Percentiles rank a stretch among this genome's conserved stretches.
phyloP scores from a whole-genome alignment of 495 filamentous ascomycete genomes.

The Glarea lozoyensis region DNA sequence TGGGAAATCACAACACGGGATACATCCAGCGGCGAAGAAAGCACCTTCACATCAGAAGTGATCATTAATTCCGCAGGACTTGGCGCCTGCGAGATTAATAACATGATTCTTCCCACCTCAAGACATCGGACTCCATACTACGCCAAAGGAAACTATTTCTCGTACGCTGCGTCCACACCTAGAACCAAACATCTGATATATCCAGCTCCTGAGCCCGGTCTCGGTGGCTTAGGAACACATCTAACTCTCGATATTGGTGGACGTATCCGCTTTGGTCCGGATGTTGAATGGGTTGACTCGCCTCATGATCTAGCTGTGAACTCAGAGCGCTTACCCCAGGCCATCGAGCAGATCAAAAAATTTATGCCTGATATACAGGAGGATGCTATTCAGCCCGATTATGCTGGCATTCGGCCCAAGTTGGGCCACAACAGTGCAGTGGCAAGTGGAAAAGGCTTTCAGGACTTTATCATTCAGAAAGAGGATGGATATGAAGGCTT shows the following conservation, averaged over 20 bases:
- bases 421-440: constrained; percentile 50
- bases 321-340: constrained; percentile 50
- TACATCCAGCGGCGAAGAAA: constrained; percentile 32
- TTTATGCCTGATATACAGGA: constrained; percentile 70
- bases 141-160: constrained; percentile 95
- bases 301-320: constrained; percentile 37
- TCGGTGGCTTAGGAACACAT: constrained; percentile 85
- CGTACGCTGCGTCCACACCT: constrained; percentile 59
- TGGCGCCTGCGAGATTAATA: constrained; percentile 64
- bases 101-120: constrained; percentile 60
- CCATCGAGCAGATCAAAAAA: constrained; percentile 61
- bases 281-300: constrained; percentile 84
- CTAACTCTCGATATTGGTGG: constrained; percentile 85
- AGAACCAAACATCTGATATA: constrained; percentile 72
- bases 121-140: constrained; percentile 58
- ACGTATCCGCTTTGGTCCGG: constrained; percentile 83
- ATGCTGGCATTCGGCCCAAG: constrained; percentile 88
- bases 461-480: constrained; percentile 76
- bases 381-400: constrained; percentile 65
- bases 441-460: constrained; percentile 54
- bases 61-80: constrained; percentile 84
- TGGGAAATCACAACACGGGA: constrained; percentile 37
- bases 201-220: constrained; percentile 70
- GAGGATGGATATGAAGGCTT: constrained; percentile 82
- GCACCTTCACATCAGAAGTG: constrained; percentile 59